Evolutionary conservation across 176 grass and related monocot species (phyloP).

Genomic region (Olyra latifolia): DNA sequence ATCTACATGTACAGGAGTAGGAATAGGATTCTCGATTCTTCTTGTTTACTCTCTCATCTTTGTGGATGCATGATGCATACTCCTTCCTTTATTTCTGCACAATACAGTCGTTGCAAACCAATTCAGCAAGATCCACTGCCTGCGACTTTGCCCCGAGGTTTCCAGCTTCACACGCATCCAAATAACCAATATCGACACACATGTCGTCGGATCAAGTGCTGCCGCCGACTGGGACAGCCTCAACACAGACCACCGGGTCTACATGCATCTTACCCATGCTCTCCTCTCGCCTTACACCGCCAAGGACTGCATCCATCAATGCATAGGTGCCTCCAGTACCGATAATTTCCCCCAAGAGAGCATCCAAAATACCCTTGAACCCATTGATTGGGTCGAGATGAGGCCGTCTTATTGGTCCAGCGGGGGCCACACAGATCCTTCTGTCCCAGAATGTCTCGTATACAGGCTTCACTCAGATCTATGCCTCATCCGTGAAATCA

Average conservation of each 20-base stretch:
- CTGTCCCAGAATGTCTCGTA: slow-evolving; percentile 44
- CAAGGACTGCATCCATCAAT: slow-evolving; percentile 38
- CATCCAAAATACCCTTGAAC: slow-evolving; percentile 59
- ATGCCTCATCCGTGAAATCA: slow-evolving; percentile 63
- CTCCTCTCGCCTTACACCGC: slow-evolving; percentile 9
- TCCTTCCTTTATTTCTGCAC: background rate
- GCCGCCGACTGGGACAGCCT: slow-evolving; percentile 19
- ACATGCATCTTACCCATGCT: slow-evolving; percentile 34
- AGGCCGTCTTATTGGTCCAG: slow-evolving; percentile 71
- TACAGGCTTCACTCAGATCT: slow-evolving; percentile 44
- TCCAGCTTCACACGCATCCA: slow-evolving; percentile 45
- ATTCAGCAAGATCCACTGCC: slow-evolving; percentile 58
- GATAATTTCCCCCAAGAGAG: slow-evolving; percentile 64
- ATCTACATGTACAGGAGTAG: too few relatives aligned
- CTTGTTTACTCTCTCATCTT: background rate
- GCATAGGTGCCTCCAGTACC: slow-evolving; percentile 68
- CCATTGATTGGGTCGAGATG: slow-evolving; percentile 5
- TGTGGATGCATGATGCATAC: background rate
- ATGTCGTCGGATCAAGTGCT: slow-evolving; percentile 19
- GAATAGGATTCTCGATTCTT: too few relatives aligned
- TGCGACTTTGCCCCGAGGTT: slow-evolving; percentile 39
- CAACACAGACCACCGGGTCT: slow-evolving; percentile 41
- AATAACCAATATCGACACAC: background rate
- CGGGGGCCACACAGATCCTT: slow-evolving; percentile 40
- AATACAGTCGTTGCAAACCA: slow-evolving; percentile 47